phyloP scores from a whole-genome alignment of 73 alveolate species.

The Blepharisma japonicum region DNA sequence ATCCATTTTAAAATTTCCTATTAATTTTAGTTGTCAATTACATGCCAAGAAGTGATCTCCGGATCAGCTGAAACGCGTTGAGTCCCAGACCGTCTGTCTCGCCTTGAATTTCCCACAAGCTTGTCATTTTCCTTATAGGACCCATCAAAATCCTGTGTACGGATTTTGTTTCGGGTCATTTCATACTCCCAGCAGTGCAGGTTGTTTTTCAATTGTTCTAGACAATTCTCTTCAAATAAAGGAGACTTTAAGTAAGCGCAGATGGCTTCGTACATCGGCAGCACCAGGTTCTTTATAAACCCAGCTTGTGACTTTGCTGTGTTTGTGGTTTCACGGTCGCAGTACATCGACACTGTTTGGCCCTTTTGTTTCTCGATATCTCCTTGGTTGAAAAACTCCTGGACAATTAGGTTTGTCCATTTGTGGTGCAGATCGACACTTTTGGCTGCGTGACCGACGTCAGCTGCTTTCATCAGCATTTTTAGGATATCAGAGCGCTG shows the following conservation, averaged over 20 bases:
- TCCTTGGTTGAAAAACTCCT: slow-evolving; percentile 66
- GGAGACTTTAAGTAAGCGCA: slow-evolving; percentile 19
- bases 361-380: slow-evolving; percentile 58
- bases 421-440: slow-evolving; percentile 43
- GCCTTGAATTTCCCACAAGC: too few relatives aligned
- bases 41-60: too few relatives aligned
- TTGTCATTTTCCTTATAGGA: too few relatives aligned
- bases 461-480: slow-evolving; percentile 59
- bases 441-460: slow-evolving; percentile 64
- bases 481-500: slow-evolving; percentile 14
- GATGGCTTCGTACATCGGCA: slow-evolving; percentile 56
- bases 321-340: slow-evolving; percentile 58
- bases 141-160: too few relatives aligned
- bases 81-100: too few relatives aligned
- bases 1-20: too few relatives aligned
- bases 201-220: too few relatives aligned
- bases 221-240: too few relatives aligned
- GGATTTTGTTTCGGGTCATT: too few relatives aligned
- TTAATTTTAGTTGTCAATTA: too few relatives aligned
- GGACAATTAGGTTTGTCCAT: slow-evolving; percentile 56
- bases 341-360: slow-evolving; percentile 57
- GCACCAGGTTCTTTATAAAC: slow-evolving; percentile 44
- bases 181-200: too few relatives aligned
- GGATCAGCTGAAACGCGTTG: too few relatives aligned
- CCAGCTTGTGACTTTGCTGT: slow-evolving; percentile 64